phyloP scores from a whole-genome alignment of 345 rosid genomes.

The Citrus mangshanensis region DNA sequence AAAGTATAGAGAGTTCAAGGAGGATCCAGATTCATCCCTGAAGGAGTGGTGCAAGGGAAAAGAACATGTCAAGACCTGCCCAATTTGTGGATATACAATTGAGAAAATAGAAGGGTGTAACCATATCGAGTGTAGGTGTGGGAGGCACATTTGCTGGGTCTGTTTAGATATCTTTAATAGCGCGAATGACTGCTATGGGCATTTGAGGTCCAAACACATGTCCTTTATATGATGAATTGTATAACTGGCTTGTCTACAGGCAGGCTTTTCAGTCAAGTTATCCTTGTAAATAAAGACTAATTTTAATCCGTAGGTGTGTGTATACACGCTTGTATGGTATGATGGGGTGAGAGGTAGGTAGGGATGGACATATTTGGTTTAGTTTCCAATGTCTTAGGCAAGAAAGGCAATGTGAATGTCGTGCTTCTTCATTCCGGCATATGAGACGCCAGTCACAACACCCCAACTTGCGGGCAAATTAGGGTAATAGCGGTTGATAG shows the following conservation, averaged over 20 bases:
- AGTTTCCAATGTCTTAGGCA: neutral
- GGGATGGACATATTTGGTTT: no score
- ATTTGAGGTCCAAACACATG: constrained; percentile 47
- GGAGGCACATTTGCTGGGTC: constrained; percentile 87
- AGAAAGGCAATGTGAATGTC: no score
- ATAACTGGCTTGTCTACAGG: neutral
- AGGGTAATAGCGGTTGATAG: neutral
- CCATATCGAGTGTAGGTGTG: constrained; percentile 75
- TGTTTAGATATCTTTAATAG: constrained; percentile 43
- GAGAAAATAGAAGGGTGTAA: constrained; percentile 90
- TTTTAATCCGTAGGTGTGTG: neutral
- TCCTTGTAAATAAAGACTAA: constrained; percentile 6
- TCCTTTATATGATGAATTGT: constrained; percentile 29
- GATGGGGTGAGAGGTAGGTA: no score
- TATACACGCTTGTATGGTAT: no score
- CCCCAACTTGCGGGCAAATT: no score
- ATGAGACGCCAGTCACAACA: no score
- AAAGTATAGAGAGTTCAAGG: constrained; percentile 62
- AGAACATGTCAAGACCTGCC: constrained; percentile 69
- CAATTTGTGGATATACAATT: constrained; percentile 57
- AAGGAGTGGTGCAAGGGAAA: constrained; percentile 78
- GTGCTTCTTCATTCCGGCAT: neutral
- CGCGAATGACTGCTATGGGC: constrained; percentile 62
- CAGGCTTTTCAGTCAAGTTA: no score
- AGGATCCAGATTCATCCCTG: constrained; percentile 74